Base-by-base conservation (phyloP, 176 grass and related monocot species). In the Thinopyrum elongatum region DNA sequence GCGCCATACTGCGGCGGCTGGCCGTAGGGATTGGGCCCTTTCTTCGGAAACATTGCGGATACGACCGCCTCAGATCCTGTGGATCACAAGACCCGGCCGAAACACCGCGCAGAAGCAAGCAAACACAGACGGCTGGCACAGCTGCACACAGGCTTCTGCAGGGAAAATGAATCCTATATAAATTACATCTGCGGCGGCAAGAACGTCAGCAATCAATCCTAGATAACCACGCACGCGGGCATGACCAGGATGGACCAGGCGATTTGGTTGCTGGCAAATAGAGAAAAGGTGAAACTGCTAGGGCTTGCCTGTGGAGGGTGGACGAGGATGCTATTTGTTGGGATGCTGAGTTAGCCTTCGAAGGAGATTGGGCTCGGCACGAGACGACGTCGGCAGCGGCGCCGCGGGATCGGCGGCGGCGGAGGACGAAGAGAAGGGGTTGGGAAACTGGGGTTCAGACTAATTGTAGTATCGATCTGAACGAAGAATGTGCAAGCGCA, bases 11-110 rank as follows among this genome's bases (percentile, higher is more conserved):
- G 78, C 60, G 90, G 86, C 68, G 81, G 86, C 66, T 86, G 90
- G 59, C 82, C 86, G 86, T 91, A 88, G 8, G 90, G 79, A 70
- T 89, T 92, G 22, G 76, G 41, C 14, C 86, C 82, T 73, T 92
- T 89, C 42, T 80, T 86, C 23, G 78, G 90, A 59, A 86, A 89
- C 90, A 92, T 92, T 33, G 44, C 11, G 19, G 63, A 51, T 14
- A 28, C 3, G 28, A 28, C 79, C 79, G 63, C 62, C 78, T 46
- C 13, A n/a, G 70, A 41, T 23, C n/a, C 70, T 74, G 39, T 15
- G 70, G 70, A 27, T 74, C 23, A 28, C 71, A 47, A 38, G 71
- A 47, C 41, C 71, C 41, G 23, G 16, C 15, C 12, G 70, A 42
- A 74, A 74, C 71, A 28, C 71, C n/a, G 39, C 39, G 42, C 23